Base-by-base conservation (phyloP, 495 filamentous ascomycete genomes). In the Tuber brumale region DNA sequence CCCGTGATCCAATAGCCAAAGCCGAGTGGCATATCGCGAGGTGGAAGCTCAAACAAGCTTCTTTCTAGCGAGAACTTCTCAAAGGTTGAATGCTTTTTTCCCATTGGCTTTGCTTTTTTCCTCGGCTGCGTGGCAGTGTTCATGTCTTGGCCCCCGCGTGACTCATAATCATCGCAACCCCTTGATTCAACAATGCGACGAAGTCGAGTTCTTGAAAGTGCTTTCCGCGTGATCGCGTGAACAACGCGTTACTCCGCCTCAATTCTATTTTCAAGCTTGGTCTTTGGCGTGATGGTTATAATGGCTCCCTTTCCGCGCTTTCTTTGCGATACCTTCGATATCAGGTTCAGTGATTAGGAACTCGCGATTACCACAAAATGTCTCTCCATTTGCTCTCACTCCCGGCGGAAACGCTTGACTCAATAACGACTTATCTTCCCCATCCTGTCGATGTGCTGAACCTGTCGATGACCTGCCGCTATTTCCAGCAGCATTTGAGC, bases 391-490 rank as follows among this genome's bases (percentile, higher is more conserved):
- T 66, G 27, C 27, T 66, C 57, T 66, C 57, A 66, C 57, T 66
- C 14, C 57, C 57, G 57, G 57, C 57, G 57, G 57, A 66, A 14
- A 66, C 57, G 57, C 57, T 66, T 16, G 57, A 66, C 57, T 66
- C 57, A 16, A 35, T 66, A 66, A 19, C 6, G 3, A 35, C 2
- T 66, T 35, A 35, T 35, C 57, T 66, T 66, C 31, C 57, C 27
- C 57, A 66, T 35, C 57, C 57, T 8, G 10, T 66, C 27, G 57
- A 66, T 35, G 57, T 27, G 14, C 57, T 66, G 57, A 66, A 66
- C 57, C 27, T 66, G 12, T 66, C 57, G 12, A 66, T 35, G 27
- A 66, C 57, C 57, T 66, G 57, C 57, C 57, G 27, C 27, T 66
- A 66, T 18, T 66, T 66, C 57, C 35, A 66, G 2, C 57, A 66